Evolutionary conservation across 1,284 basidiomycete species (phyloP).

Genomic region (Mycosarcoma maydis): DNA sequence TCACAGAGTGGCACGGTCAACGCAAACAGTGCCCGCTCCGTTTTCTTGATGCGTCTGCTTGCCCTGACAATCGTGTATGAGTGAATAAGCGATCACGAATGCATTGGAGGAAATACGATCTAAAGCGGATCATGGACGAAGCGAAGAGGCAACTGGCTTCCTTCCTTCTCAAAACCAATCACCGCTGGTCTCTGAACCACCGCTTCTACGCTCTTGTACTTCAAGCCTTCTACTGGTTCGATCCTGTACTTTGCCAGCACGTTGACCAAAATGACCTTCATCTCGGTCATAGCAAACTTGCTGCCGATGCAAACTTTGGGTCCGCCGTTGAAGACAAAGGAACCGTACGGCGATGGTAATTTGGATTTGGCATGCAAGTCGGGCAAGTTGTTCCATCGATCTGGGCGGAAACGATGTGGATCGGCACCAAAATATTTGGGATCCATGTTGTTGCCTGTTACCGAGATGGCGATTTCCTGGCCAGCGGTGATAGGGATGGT

Average conservation of each 20-base stretch:
- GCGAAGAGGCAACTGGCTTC: conserved; percentile 38
- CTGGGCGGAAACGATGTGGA: conserved; percentile 54
- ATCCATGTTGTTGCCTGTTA: conserved; percentile 44
- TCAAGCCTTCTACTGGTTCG: conserved; percentile 35
- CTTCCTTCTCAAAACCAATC: conserved; percentile 44
- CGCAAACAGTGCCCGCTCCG: no score
- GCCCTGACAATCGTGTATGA: no score
- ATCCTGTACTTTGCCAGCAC: conserved; percentile 38
- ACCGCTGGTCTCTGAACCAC: conserved; percentile 47
- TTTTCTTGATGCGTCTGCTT: no score
- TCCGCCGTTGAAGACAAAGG: conserved; percentile 52
- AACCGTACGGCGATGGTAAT: conserved; percentile 51
- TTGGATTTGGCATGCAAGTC: conserved; percentile 27
- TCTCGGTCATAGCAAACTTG: conserved; percentile 56
- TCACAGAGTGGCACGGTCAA: no score
- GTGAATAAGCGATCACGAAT: no score
- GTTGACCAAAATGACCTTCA: conserved; percentile 45
- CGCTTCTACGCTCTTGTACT: conserved; percentile 47
- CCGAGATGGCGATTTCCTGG: conserved; percentile 39
- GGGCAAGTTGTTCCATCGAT: conserved; percentile 55
- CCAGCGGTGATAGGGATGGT: conserved; percentile 47
- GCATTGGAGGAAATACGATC: background rate
- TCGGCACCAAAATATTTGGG: conserved; percentile 54
- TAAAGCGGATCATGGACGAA: conserved; percentile 33
- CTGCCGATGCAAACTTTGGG: conserved; percentile 61